phyloP scores from a whole-genome alignment of 805 yeast genomes.

The Candida pseudofarinosa region DNA sequence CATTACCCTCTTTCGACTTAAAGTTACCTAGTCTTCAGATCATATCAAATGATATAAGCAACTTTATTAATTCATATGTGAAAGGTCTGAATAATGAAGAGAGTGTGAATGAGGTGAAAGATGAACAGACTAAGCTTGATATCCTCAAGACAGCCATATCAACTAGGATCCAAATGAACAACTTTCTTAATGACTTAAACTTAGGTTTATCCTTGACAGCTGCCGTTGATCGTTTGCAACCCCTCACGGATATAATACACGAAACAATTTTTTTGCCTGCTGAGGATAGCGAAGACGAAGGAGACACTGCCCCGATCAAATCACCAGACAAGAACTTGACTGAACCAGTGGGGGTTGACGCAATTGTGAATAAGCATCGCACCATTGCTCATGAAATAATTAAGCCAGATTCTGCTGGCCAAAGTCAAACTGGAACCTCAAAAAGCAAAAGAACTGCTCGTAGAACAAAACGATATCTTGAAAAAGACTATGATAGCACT shows the following conservation, averaged over 20 bases:
- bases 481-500: constrained; percentile 9
- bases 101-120: constrained; percentile 8
- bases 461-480: constrained; percentile 12
- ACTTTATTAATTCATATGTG: constrained; percentile 25
- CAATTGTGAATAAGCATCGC: constrained; percentile 42
- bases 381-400: constrained; percentile 52
- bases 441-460: constrained; percentile 8
- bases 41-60: constrained; percentile 27
- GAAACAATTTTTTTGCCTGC: constrained; percentile 47
- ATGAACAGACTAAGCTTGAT: constrained; percentile 19
- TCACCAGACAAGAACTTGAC: constrained; percentile 17
- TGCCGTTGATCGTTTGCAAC: constrained; percentile 52
- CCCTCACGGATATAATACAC: constrained; percentile 41
- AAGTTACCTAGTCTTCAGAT: constrained; percentile 17
- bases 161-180: constrained; percentile 40
- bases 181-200: constrained; percentile 35
- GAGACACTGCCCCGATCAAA: constrained; percentile 11
- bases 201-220: constrained; percentile 47
- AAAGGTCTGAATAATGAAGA: constrained; percentile 7
- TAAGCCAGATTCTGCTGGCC: constrained; percentile 35
- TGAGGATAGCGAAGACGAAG: constrained; percentile 38
- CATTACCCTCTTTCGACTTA: constrained; percentile 18
- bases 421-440: constrained; percentile 5
- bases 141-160: constrained; percentile 37
- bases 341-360: constrained; percentile 54